Conservation (phyloP, 1,284 basidiomycete genomes). For the Gomphus bonarii region DNA sequence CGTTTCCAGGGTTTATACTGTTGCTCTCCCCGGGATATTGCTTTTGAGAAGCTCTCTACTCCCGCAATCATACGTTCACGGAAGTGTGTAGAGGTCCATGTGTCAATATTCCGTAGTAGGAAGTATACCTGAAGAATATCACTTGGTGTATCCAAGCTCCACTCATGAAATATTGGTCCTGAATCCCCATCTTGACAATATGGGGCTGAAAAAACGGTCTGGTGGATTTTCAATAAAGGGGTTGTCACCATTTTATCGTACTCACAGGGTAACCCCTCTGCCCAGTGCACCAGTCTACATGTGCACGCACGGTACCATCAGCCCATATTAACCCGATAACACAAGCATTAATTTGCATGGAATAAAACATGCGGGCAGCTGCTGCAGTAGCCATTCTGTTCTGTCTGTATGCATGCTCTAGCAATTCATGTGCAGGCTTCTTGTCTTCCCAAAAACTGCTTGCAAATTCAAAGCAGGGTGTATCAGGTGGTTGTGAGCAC, state of each 20-base stretch:
- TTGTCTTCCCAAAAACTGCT: slow-evolving; percentile 51
- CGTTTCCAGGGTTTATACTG: slow-evolving; percentile 39
- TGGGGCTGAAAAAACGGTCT: slow-evolving; percentile 39
- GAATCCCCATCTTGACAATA: slow-evolving; percentile 22
- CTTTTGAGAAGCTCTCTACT: slow-evolving; percentile 26
- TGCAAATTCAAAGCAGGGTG: slow-evolving; percentile 39
- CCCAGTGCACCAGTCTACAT: slow-evolving; percentile 42
- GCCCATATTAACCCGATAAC: slow-evolving; percentile 47
- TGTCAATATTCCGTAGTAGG: slow-evolving; percentile 43
- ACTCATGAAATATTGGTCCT: slow-evolving; percentile 31
- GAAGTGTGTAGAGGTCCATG: slow-evolving; percentile 37
- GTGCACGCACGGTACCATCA: slow-evolving; percentile 39
- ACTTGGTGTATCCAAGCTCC: slow-evolving; percentile 33
- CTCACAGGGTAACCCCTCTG: slow-evolving; percentile 23
- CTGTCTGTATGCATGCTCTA: slow-evolving; percentile 45
- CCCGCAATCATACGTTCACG: slow-evolving; percentile 29
- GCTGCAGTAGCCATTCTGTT: slow-evolving; percentile 46
- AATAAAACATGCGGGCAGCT: slow-evolving; percentile 38
- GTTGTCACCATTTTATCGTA: slow-evolving; percentile 15
- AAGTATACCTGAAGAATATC: slow-evolving; percentile 42
- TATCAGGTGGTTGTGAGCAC: slow-evolving; percentile 32
- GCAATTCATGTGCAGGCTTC: slow-evolving; percentile 36
- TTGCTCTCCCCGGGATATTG: slow-evolving; percentile 23
- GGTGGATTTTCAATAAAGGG: neutral
- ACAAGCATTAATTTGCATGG: slow-evolving; percentile 34